Evolutionary conservation across 116 monocot genomes (phyloP), one percentile per base, ranked within the genome.

Genomic region (Phalaenopsis hybrid): DNA sequence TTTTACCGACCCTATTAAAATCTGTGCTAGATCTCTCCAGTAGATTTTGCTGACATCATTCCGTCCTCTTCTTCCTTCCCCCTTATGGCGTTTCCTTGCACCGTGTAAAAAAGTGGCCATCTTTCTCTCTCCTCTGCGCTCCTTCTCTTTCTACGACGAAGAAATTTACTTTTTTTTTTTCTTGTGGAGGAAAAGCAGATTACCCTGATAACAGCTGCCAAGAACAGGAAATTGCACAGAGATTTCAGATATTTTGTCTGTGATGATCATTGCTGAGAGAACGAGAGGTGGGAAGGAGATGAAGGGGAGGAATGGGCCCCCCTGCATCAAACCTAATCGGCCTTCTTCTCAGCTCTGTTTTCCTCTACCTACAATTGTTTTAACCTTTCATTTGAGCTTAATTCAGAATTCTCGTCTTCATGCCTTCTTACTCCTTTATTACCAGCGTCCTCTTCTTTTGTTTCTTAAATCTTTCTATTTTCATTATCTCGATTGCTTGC

Each of bases 31-130:
- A 87, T 87, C 85, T 89, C 59, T 81, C 82, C 83, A 79, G 75
- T 85, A 79, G 85, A 89, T 89, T 83, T 87, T 81, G 89, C 87
- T 89, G 85, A 89, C 85, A 72, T 87, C 87, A 88, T 45, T 67
- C 23, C 50, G 82, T 80, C 86, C 80, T 89, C 82, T 83, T 45
- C 77, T 45, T 74, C 57, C 50, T 80, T 37, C 72, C 80, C 77
- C 46, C 76, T 37, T 51, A 81, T 44, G 79, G 77, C 84, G 77
- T 59, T 75, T 55, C 78, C 61, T 50, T 61, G n/a, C 31, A 77
- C 75, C 58, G 81, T 82, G 75, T 75, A 63, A 81, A 77, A 57
- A 73, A 77, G 72, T 34, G 34, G 43, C 57, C 16, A 5, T 13
- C 31, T 49, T 46, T n/a, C 28, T 63, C 78, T 46, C 48, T 67